Conservation (phyloP, 805 yeast genomes). For the Metschnikowia proteae region DNA sequence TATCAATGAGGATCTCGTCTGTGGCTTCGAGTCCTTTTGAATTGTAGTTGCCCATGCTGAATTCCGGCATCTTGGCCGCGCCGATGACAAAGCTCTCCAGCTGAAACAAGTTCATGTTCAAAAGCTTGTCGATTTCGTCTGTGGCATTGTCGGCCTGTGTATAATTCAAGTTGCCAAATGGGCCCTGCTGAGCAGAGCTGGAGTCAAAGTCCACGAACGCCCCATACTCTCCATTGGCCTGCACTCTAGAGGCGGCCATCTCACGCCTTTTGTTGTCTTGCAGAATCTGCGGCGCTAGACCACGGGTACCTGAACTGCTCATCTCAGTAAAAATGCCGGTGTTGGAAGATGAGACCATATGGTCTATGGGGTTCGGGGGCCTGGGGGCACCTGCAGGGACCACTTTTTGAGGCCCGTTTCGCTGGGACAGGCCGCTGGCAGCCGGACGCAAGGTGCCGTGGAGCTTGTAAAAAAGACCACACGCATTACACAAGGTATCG, state of each 20-base stretch:
- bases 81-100: constrained; percentile 30
- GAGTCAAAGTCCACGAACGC: constrained; percentile 10
- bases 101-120: constrained; percentile 39
- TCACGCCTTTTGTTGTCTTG: background rate
- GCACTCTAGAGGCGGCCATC: background rate
- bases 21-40: constrained; percentile 24
- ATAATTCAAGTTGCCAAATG: constrained; percentile 1
- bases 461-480: constrained; percentile 43
- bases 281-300: background rate
- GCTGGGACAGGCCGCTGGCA: constrained; percentile 15
- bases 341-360: constrained; percentile 10
- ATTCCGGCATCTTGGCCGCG: constrained; percentile 10
- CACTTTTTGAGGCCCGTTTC: background rate
- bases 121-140: constrained; percentile 39
- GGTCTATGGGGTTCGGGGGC: constrained; percentile 5
- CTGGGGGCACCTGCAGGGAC: background rate
- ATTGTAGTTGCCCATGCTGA: constrained; percentile 9
- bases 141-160: constrained; percentile 15
- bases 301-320: background rate
- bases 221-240: background rate
- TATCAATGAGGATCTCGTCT: constrained; percentile 32
- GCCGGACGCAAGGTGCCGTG: constrained; percentile 45
- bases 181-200: background rate
- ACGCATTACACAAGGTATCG: constrained; percentile 43
- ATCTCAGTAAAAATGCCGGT: constrained; percentile 11